Conservation (phyloP, 257 asterid genomes). For the Phtheirospermum japonicum region DNA sequence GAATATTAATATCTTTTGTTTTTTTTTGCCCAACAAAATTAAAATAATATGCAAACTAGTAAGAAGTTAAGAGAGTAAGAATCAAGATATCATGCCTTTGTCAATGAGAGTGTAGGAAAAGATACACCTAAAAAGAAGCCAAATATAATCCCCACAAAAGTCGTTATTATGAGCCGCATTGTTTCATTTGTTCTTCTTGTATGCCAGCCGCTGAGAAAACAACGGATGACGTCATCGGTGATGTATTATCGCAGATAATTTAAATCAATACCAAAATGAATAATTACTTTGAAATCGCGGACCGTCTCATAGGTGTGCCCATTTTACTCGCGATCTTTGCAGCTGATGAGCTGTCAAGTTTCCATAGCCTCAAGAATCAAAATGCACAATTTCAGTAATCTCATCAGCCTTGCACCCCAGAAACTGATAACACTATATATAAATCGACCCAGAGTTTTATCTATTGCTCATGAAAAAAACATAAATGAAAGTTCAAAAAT, state of each 20-base stretch:
- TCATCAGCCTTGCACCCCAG: not conserved
- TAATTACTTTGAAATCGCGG: not conserved
- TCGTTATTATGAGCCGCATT: constrained; percentile 71
- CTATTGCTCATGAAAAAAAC: not conserved
- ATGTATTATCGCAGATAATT: not conserved
- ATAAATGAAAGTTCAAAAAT: not conserved
- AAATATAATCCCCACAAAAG: constrained; percentile 64
- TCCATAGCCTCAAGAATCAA: not conserved
- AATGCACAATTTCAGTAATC: not conserved
- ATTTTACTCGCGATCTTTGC: not conserved
- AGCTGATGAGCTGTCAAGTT: not conserved
- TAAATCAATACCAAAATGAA: not conserved
- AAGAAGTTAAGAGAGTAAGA: not conserved
- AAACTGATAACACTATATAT: not conserved
- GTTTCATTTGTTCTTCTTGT: constrained; percentile 22
- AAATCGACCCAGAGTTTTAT: too few species aligned
- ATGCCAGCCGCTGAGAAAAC: not conserved
- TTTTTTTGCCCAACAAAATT: not conserved
- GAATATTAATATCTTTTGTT: too few species aligned
- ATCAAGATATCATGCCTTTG: constrained; percentile 55
- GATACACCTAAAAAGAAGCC: constrained; percentile 91
- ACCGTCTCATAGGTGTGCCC: constrained; percentile 2
- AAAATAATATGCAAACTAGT: constrained; percentile 18
- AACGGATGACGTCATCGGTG: not conserved
- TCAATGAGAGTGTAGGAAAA: constrained; percentile 60